phyloP scores from a whole-genome alignment of 1,139 yeast genomes.

The Candida tropicalis region DNA sequence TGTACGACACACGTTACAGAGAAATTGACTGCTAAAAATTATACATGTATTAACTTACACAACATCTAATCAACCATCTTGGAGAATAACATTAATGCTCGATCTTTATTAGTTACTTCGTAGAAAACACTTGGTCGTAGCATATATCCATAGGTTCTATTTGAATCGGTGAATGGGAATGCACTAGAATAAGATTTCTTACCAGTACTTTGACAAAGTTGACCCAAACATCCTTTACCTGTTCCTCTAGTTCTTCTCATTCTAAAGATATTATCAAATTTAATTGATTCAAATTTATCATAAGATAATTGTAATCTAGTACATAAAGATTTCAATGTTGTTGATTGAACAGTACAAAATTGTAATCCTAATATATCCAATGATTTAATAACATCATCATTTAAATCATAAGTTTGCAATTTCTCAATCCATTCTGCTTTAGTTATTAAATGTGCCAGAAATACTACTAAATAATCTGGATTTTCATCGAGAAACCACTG shows the following conservation, averaged over 20 bases:
- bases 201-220: slow-evolving; percentile 9
- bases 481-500: slow-evolving; percentile 7
- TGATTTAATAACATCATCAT: slow-evolving; percentile 8
- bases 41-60: no score
- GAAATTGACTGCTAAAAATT: no score
- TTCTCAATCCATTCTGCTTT: slow-evolving; percentile 5
- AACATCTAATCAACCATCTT: slow-evolving; percentile 4
- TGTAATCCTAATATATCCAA: slow-evolving; percentile 9
- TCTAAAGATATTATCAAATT: slow-evolving; percentile 6
- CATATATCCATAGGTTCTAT: slow-evolving; percentile 11
- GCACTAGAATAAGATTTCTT: slow-evolving; percentile 7
- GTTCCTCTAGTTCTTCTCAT: slow-evolving; percentile 9
- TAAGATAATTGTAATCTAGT: slow-evolving; percentile 6
- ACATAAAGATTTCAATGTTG: slow-evolving; percentile 7
- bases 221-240: slow-evolving; percentile 12
- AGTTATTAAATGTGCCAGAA: slow-evolving; percentile 5
- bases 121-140: slow-evolving; percentile 11
- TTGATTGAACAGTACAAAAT: slow-evolving; percentile 9
- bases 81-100: slow-evolving; percentile 7
- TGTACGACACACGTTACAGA: no score
- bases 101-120: slow-evolving; percentile 5
- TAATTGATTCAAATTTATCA: slow-evolving; percentile 6
- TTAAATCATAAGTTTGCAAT: slow-evolving; percentile 1
- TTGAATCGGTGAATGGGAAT: slow-evolving; percentile 9
- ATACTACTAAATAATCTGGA: slow-evolving; percentile 6